Percentiles rank a stretch among this genome's conserved stretches.
phyloP scores from a whole-genome alignment of 129 eudicot species.

The Chrysanthemum lavandulifolium region DNA sequence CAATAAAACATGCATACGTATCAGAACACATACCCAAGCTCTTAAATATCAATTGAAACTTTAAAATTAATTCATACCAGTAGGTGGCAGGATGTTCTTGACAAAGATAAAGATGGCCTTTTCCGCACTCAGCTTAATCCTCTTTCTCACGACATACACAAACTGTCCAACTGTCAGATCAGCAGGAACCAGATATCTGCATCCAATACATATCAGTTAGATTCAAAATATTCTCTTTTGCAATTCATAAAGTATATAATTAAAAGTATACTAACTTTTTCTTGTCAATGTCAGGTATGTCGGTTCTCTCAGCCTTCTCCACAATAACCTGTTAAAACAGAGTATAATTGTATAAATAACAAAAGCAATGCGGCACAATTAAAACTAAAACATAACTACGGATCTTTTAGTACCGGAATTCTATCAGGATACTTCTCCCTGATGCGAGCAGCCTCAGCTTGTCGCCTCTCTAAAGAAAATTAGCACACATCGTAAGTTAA shows the following conservation, averaged over 20 bases:
- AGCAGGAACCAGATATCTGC: constrained; percentile 96
- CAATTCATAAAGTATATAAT: background rate
- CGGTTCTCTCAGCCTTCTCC: constrained; percentile 92
- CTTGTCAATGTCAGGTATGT: constrained; percentile 96
- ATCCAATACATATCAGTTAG: constrained; percentile 6
- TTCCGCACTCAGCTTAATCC: constrained; percentile 96
- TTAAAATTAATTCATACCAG: constrained; percentile 45
- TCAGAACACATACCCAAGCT: background rate
- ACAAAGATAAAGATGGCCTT: constrained; percentile 95
- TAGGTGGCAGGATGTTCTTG: constrained; percentile 87
- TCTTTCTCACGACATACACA: constrained; percentile 91
- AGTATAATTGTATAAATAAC: constrained; percentile 4
- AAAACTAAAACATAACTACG: background rate
- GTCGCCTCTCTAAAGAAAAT: constrained; percentile 67
- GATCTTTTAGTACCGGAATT: constrained; percentile 63
- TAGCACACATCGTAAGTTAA: background rate
- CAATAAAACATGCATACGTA: background rate
- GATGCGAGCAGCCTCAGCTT: constrained; percentile 97
- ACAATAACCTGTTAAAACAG: constrained; percentile 69
- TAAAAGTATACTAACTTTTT: constrained; percentile 59
- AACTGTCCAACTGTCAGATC: constrained; percentile 95
- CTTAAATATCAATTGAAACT: background rate
- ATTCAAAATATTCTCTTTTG: background rate
- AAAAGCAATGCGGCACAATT: background rate
- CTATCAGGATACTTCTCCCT: constrained; percentile 98